A percentile compares a stretch with the other conserved stretches of the same genome.
Evolutionary conservation across 129 eudicot species (phyloP).

Genomic region (Deinandra increscens): DNA sequence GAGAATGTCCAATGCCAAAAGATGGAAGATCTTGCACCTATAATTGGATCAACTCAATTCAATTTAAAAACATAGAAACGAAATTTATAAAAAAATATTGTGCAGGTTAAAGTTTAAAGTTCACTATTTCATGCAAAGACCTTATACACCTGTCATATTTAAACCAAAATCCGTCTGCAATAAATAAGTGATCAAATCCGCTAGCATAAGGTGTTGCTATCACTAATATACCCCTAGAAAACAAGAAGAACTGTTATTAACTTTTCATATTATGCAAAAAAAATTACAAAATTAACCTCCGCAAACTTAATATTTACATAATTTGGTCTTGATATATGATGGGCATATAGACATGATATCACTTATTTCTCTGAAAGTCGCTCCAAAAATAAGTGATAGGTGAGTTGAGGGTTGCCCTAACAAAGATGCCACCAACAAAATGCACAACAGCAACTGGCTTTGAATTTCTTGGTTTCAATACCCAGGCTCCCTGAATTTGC

Average conservation of each 20-base stretch:
- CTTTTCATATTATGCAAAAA: too few species aligned
- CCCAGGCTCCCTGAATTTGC: slow-evolving; percentile 86
- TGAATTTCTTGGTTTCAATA: slow-evolving; percentile 65
- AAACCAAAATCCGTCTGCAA: slow-evolving; percentile 95
- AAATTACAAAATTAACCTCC: not conserved
- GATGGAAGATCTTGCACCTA: slow-evolving; percentile 80
- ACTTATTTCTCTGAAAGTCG: slow-evolving; percentile 80
- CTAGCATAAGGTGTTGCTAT: slow-evolving; percentile 99
- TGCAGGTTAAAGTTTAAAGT: slow-evolving; percentile 31
- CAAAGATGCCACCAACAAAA: slow-evolving; percentile 97
- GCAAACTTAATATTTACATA: not conserved
- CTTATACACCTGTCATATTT: slow-evolving; percentile 87
- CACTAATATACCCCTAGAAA: slow-evolving; percentile 72
- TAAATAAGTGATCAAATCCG: slow-evolving; percentile 93
- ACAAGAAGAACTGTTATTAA: slow-evolving; percentile 21
- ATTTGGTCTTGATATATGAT: not conserved
- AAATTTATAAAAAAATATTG: not conserved
- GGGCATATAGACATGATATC: slow-evolving; percentile 9
- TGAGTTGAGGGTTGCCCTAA: slow-evolving; percentile 99
- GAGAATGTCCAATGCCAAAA: slow-evolving; percentile 97
- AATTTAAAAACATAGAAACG: slow-evolving; percentile 11
- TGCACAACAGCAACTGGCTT: slow-evolving; percentile 64
- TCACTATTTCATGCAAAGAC: slow-evolving; percentile 64
- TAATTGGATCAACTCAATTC: slow-evolving; percentile 14
- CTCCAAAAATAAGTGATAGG: slow-evolving; percentile 83